These are phyloP conservation scores for Daedaleopsis sinensis DNA, from an alignment of 768 basidiomycete species.

Conservation along the genomic window DNA sequence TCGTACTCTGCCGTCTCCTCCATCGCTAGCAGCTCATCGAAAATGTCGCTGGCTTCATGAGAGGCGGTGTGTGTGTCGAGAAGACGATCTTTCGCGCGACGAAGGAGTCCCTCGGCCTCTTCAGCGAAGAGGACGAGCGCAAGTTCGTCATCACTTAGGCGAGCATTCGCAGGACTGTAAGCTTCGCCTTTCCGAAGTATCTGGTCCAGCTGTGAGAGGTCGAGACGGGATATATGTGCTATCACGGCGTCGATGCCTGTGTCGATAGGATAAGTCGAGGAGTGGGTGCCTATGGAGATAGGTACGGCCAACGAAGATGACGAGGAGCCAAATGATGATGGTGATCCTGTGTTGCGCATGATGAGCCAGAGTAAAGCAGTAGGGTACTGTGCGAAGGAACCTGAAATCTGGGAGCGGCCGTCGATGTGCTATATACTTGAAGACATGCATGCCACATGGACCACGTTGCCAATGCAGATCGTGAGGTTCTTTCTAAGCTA, in stretches of 20 bases:
- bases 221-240: slow-evolving; percentile 19
- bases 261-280: slow-evolving; percentile 4
- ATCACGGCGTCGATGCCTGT: slow-evolving; percentile 14
- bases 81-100: slow-evolving; percentile 14
- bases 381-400: no score
- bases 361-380: no score
- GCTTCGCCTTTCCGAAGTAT: slow-evolving; percentile 10
- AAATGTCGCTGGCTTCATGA: not conserved
- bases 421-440: no score
- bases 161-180: not conserved
- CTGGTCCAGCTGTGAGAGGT: slow-evolving; percentile 19
- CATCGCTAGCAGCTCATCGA: slow-evolving; percentile 21
- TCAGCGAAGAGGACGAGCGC: slow-evolving; percentile 25
- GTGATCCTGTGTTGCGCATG: no score
- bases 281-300: not conserved
- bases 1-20: slow-evolving; percentile 27
- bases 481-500: no score
- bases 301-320: no score
- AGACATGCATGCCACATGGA: no score
- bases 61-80: not conserved
- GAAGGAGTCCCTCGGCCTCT: slow-evolving; percentile 23
- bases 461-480: no score
- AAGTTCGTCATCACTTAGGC: slow-evolving; percentile 26
- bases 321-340: no score
- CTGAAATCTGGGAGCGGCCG: no score